Conservation (phyloP, 345 rosid species). For the Eucalyptus grandis region DNA sequence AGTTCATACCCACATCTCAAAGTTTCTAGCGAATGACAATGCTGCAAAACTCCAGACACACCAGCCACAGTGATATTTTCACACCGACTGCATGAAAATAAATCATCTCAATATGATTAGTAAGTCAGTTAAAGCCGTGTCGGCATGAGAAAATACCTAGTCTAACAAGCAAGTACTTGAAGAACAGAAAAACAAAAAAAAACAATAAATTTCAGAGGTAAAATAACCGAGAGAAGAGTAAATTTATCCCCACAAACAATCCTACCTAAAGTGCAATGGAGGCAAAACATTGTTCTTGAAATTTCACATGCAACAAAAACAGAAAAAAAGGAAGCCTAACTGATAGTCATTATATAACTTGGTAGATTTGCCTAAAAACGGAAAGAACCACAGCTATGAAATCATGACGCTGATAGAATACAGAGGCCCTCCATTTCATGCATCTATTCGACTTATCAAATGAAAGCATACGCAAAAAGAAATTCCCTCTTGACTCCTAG, state of each 20-base stretch:
- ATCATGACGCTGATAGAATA: neutral
- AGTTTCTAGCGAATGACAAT: conserved; percentile 59
- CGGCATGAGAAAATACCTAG: neutral
- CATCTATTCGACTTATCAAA: neutral
- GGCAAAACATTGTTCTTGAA: neutral
- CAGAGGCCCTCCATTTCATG: neutral
- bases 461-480: neutral
- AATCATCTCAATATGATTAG: neutral
- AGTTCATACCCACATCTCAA: conserved; percentile 74
- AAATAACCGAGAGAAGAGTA: neutral
- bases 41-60: conserved; percentile 49
- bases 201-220: neutral
- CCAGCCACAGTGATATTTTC: conserved; percentile 44
- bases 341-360: neutral
- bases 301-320: neutral
- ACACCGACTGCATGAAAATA: conserved; percentile 52
- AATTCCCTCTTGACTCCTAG: neutral
- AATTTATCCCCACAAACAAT: neutral
- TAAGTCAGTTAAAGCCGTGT: neutral
- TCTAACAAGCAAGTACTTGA: neutral
- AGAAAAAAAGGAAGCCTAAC: neutral
- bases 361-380: neutral
- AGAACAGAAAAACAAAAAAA: neutral
- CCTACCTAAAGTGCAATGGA: neutral
- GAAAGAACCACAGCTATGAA: neutral